Conservation (phyloP, 2,329 filamentous ascomycete genomes). For the Colletotrichum trifolii region DNA sequence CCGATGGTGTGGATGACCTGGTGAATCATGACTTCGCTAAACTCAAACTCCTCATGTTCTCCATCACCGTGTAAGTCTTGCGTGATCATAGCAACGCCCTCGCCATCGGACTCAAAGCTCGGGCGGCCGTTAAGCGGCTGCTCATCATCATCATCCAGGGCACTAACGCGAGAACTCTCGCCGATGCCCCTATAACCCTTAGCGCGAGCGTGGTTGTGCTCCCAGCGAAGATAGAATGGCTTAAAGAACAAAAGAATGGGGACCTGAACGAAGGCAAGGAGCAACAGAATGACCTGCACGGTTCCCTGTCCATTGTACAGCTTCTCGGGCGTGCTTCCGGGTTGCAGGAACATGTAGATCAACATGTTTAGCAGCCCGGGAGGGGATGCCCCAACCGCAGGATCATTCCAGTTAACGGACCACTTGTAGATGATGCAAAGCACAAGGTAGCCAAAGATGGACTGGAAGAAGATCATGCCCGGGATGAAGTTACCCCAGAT, state of each 20-base stretch:
- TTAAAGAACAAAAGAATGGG: conserved; percentile 94
- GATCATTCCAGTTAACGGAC: conserved; percentile 82
- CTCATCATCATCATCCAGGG: conserved; percentile 80
- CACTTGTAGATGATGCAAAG: conserved; percentile 98
- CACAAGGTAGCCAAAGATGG: conserved; percentile 96
- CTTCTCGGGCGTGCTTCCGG: conserved; percentile 71
- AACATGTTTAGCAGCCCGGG: conserved; percentile 97
- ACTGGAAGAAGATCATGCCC: conserved; percentile 99
- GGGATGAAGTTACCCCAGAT: conserved; percentile 98
- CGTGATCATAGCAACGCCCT: conserved; percentile 88
- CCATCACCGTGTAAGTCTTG: conserved; percentile 80
- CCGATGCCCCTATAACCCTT: conserved; percentile 94
- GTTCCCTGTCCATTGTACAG: conserved; percentile 82
- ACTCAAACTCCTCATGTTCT: conserved; percentile 97
- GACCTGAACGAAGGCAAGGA: conserved; percentile 87
- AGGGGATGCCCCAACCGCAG: conserved; percentile 71
- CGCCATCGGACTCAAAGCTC: conserved; percentile 73
- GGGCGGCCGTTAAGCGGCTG: conserved; percentile 70
- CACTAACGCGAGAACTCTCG: conserved; percentile 87
- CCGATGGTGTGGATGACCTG: conserved; percentile 98
- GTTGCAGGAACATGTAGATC: conserved; percentile 98
- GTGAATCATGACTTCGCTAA: conserved; percentile 97
- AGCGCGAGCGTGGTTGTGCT: conserved; percentile 89
- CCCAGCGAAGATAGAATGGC: conserved; percentile 92
- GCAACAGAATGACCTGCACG: conserved; percentile 82